phyloP scores from a whole-genome alignment of 495 filamentous ascomycete species.

The Lasiosphaeriaceae sp. region DNA sequence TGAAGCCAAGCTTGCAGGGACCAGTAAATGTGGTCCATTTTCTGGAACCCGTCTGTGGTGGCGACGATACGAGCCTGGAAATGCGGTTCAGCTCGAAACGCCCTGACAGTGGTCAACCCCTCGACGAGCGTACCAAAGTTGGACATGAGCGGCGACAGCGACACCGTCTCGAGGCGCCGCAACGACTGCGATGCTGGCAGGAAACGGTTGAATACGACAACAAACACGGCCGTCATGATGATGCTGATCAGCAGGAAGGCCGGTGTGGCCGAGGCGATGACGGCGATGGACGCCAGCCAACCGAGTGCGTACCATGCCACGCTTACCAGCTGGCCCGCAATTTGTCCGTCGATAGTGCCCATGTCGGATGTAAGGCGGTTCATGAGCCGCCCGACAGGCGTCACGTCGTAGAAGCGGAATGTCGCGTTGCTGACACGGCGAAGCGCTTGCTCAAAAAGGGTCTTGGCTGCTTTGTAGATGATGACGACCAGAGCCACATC shows the following conservation, averaged over 20 bases:
- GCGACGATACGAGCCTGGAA: constrained; percentile 73
- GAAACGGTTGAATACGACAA: constrained; percentile 66
- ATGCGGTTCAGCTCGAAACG: constrained; percentile 66
- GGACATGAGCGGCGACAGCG: constrained; percentile 73
- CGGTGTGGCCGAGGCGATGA: constrained; percentile 73
- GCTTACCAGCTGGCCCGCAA: constrained; percentile 62
- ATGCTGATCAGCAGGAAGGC: constrained; percentile 68
- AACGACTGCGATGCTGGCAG: constrained; percentile 79
- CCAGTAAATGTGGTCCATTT: constrained; percentile 94
- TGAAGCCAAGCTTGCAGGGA: constrained; percentile 76
- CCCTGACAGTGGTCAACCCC: constrained; percentile 74
- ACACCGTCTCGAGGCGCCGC: constrained; percentile 78
- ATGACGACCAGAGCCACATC: constrained; percentile 64
- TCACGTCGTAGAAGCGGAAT: constrained; percentile 84
- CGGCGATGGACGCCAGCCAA: constrained; percentile 66
- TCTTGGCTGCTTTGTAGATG: constrained; percentile 68
- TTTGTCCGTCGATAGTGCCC: constrained; percentile 74
- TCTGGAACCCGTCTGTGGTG: constrained; percentile 78
- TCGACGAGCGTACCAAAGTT: constrained; percentile 80
- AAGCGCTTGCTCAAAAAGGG: constrained; percentile 66
- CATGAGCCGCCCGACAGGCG: constrained; percentile 79
- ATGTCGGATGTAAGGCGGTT: constrained; percentile 85
- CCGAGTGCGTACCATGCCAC: constrained; percentile 61
- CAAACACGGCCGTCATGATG: constrained; percentile 57
- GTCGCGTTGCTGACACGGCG: constrained; percentile 67